Percentiles rank a stretch among this genome's conserved stretches.
Conservation (phyloP, 768 basidiomycete genomes). For the Strobilomyces dryophilus region DNA sequence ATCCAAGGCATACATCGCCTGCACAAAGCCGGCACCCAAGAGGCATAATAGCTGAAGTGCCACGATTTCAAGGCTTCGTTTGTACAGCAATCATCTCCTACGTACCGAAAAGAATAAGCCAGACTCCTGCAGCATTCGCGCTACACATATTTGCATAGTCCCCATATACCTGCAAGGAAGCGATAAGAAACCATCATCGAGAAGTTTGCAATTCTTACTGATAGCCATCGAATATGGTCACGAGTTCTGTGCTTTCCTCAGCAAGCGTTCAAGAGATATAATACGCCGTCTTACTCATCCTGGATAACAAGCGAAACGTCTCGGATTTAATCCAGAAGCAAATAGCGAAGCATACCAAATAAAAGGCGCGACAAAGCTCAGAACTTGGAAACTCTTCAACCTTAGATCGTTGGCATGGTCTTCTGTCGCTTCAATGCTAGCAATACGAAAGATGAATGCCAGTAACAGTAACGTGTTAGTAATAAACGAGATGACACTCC, state of each 20-base stretch:
- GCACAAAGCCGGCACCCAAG: conserved; percentile 78
- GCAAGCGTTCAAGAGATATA: not conserved
- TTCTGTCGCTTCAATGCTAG: conserved; percentile 41
- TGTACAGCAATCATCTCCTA: not conserved
- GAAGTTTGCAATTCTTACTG: conserved; percentile 43
- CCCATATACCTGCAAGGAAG: conserved; percentile 63
- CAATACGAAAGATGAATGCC: conserved; percentile 72
- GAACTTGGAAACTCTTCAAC: conserved; percentile 78
- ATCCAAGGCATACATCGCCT: conserved; percentile 86
- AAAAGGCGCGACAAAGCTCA: conserved; percentile 84
- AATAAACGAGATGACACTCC: conserved; percentile 64
- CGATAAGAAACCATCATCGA: not conserved
- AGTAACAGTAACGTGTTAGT: conserved; percentile 70
- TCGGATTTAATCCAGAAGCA: not conserved
- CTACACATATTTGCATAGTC: conserved; percentile 90
- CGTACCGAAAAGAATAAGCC: conserved; percentile 86
- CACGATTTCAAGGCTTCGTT: not conserved
- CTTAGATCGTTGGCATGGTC: conserved; percentile 38
- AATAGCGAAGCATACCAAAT: conserved; percentile 60
- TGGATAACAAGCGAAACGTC: conserved; percentile 24
- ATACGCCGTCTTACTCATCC: conserved; percentile 68
- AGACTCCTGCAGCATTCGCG: conserved; percentile 90
- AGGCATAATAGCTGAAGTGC: conserved; percentile 65
- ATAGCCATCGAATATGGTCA: conserved; percentile 79
- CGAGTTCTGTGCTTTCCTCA: conserved; percentile 46